Evolutionary conservation across 78 protist species (phyloP), one percentile per base, ranked within the genome.

Genomic region (Parvularia atlantis): DNA sequence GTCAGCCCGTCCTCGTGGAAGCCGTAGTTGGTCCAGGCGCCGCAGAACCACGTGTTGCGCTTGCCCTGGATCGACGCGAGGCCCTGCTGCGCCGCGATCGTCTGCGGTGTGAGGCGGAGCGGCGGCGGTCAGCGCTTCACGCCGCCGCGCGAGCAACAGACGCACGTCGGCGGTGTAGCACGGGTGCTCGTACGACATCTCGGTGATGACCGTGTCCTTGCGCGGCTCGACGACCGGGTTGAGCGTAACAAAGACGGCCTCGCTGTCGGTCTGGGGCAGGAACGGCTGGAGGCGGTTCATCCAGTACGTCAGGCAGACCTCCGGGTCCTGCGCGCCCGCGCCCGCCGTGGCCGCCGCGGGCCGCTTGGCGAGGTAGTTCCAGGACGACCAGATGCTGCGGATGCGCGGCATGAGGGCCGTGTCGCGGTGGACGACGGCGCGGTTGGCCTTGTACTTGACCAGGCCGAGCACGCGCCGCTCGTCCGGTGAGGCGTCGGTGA

Each of bases 1-100:
- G 39, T 74, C 28, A 74, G 65, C 56, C 79, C 79, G 57, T 74
- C 79, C 43, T 74, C 79, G 39, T 74, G 79, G 65, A 74, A 74
- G 22, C 79, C 79, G 66, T 28, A 74, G 19, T 67, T 73, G 57
- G 31, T 43, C 24, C 60, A 74, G 7, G 79, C 79, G 57, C 79
- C 79, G 57, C 72, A 62, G 43, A 66, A 74, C 39, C 31, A 74
- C 9, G 79, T 62, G 44, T 46, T 40, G 20, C 71, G 17, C 43
- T 58, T 64, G 57, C 79, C 79, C 44, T 74, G 79, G 33, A 74
- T 74, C 0, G 22, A 1, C n/a, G 70, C 37, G 4, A 74, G 10
- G 2, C 56, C 22, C 19, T 31, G 30, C n/a, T 52, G 53, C 43
- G 59, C 33, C 31, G 39, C 41, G 28, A 58, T 73, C 39, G 33